Conservation (phyloP, 2,329 filamentous ascomycete species). For the Colletotrichum sp. region DNA sequence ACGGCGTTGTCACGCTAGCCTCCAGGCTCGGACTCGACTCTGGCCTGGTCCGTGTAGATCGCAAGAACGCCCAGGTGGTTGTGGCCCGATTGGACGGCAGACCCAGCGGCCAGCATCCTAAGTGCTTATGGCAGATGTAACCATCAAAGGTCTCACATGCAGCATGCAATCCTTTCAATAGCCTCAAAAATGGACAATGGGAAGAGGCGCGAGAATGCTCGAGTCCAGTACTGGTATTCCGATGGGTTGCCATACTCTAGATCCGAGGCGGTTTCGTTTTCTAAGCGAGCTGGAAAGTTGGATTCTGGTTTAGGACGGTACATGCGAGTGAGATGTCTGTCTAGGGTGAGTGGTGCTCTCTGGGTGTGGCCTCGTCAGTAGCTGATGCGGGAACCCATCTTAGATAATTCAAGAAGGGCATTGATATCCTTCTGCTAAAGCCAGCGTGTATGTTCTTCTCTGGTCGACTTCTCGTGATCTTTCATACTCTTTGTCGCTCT, state of each 20-base stretch:
- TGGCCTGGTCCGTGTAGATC: background rate
- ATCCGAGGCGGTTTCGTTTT: background rate
- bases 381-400: background rate
- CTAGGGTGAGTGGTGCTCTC: background rate
- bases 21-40: background rate
- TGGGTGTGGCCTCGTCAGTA: background rate
- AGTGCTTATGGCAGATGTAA: conserved; percentile 21
- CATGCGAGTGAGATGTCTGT: background rate
- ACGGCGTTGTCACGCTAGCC: background rate
- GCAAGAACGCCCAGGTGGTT: background rate
- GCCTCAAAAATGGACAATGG: background rate
- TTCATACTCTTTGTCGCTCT: background rate
- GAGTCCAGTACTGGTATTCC: background rate
- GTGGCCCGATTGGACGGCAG: background rate
- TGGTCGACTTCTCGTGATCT: background rate
- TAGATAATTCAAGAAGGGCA: too few relatives aligned
- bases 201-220: background rate
- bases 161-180: background rate
- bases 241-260: background rate
- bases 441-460: background rate
- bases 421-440: background rate
- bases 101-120: background rate
- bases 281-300: background rate
- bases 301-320: background rate
- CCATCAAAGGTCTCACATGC: conserved; percentile 12